Base-by-base conservation (phyloP, 345 rosid genomes). In the Limnanthes douglasii region DNA sequence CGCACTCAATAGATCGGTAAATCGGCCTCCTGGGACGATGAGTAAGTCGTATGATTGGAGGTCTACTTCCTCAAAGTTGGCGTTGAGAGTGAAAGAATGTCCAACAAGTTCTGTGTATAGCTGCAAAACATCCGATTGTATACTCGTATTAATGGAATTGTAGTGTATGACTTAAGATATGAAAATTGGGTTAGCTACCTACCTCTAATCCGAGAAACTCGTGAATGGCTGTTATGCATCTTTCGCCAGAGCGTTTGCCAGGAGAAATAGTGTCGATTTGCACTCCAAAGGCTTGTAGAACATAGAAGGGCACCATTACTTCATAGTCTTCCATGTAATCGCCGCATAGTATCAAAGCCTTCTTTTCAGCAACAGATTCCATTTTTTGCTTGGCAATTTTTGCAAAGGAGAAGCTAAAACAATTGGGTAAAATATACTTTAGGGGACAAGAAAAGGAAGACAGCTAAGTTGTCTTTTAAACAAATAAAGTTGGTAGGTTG, bases 281-380 rank as follows among this genome's bases (percentile, higher is more conserved):
- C 34, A 65, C 61, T 5, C 72, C 52, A 45, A 69, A 65, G n/a
- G 76, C 68, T 41, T 52, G 61, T 21, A 69, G 63, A 16, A 65
- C 48, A 14, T 45, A 52, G 35, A 57, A 62, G 2, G 72, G 76
- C 12, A 61, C 62, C 3, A 41, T 37, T 21, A 59, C 62, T 44
- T 70, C 70, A 14, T 48, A 70, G 9, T 62, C 78, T 40, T 70
- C 78, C 78, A 70, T 62, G 73, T 58, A 66, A 13, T 70, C 78
- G 16, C 78, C 73, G 22, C 73, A 66, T 48, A 66, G 31, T 28
- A 70, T 56, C 37, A 70, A 42, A 28, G 55, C 68, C 11, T 73
- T 46, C 45, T 59, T 70, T 26, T 58, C 39, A 40, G 57, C 52
- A 37, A 59, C 34, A n/a, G 62, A 46, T 34, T 39, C 62, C 62